Conservation (phyloP, 176 grass and related monocot species). For the Echinochloa phyllopogon region DNA sequence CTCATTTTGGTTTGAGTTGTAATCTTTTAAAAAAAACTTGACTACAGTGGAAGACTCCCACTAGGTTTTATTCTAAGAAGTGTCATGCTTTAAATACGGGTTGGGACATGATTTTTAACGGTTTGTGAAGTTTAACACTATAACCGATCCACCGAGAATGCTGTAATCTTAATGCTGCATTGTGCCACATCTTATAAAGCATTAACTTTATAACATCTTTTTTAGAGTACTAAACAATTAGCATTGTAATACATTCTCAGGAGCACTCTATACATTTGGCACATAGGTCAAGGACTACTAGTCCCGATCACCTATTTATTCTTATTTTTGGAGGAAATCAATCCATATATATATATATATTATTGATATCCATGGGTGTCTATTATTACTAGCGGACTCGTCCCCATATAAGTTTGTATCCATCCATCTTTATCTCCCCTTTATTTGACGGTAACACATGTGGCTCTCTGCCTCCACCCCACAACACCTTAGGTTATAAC, state of each 20-base stretch:
- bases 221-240: neutral
- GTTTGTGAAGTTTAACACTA: no score
- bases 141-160: no score
- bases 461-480: constrained; percentile 29
- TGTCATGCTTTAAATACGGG: no score
- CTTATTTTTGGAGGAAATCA: neutral
- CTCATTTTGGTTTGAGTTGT: neutral
- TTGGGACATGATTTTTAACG: no score
- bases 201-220: no score
- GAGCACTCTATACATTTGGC: neutral
- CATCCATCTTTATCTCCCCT: constrained; percentile 50
- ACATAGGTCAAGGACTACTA: neutral
- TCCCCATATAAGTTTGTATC: constrained; percentile 24
- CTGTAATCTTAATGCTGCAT: no score
- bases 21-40: neutral
- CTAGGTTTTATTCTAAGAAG: no score
- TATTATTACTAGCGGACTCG: constrained; percentile 29
- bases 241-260: no score
- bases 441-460: constrained; percentile 61
- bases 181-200: neutral
- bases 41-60: no score
- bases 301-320: neutral
- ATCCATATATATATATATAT: neutral
- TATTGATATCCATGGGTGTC: neutral
- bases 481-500: constrained; percentile 52